Evolutionary conservation across 352 stramenopile species (phyloP).

Genomic region (Saprolegnia diclina): DNA sequence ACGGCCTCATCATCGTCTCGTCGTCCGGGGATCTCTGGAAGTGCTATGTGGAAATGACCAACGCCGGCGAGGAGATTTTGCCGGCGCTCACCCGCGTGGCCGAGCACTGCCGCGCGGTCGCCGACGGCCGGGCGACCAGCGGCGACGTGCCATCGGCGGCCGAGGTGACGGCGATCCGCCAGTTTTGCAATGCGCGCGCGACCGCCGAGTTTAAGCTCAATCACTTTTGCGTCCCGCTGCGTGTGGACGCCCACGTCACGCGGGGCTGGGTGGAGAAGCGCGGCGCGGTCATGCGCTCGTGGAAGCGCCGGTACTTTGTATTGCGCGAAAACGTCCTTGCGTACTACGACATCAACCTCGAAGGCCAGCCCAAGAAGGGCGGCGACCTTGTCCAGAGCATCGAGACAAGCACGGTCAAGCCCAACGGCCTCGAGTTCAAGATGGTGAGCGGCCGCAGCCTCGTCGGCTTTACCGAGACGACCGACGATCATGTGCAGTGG

Average conservation of each 20-base stretch:
- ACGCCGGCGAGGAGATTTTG: constrained; percentile 21
- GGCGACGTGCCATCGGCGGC: not conserved
- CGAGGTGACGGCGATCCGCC: constrained; percentile 18
- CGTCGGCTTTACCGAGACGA: constrained; percentile 16
- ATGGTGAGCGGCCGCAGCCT: constrained; percentile 18
- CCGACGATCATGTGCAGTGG: constrained; percentile 21
- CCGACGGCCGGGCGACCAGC: not conserved
- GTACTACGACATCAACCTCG: constrained; percentile 27
- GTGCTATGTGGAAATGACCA: constrained; percentile 27
- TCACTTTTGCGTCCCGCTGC: constrained; percentile 14
- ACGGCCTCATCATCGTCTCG: constrained; percentile 18
- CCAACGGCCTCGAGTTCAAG: constrained; percentile 27
- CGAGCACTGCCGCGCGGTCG: constrained; percentile 19
- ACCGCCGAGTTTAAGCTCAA: constrained; percentile 25
- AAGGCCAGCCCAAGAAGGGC: constrained; percentile 25
- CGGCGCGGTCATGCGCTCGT: constrained; percentile 63
- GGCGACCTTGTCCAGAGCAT: constrained; percentile 19
- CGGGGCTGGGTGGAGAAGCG: constrained; percentile 60
- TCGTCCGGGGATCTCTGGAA: constrained; percentile 23
- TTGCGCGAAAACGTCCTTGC: constrained; percentile 43
- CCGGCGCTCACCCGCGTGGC: constrained; percentile 7
- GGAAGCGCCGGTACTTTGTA: constrained; percentile 74
- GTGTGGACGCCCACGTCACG: not conserved
- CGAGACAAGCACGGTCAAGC: constrained; percentile 13
- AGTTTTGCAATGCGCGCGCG: constrained; percentile 9